A percentile compares a stretch with the other conserved stretches of the same genome.
Conservation (phyloP, 352 stramenopile species). For the Phytophthora citricola region DNA sequence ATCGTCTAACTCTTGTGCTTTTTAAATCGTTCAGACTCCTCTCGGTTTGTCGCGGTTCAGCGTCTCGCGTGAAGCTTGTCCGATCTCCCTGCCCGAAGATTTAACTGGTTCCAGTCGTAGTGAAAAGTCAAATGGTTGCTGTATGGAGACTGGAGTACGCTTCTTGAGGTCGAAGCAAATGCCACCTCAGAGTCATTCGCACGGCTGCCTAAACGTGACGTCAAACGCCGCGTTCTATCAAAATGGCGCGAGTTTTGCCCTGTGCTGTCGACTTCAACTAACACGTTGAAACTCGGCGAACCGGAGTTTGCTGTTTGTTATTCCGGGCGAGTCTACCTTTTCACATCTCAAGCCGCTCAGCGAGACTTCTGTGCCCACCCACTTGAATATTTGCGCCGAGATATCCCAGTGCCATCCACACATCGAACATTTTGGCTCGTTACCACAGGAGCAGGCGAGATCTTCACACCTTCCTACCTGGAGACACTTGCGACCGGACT, state of each 20-base stretch:
- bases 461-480: slow-evolving; percentile 25
- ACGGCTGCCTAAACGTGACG: slow-evolving; percentile 34
- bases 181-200: slow-evolving; percentile 8
- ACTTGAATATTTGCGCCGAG: slow-evolving; percentile 49
- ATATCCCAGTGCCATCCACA: slow-evolving; percentile 33
- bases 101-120: slow-evolving; percentile 36
- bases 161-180: slow-evolving; percentile 21
- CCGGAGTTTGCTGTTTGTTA: slow-evolving; percentile 53
- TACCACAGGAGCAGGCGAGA: slow-evolving; percentile 22
- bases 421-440: slow-evolving; percentile 52
- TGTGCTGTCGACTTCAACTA: slow-evolving; percentile 42
- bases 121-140: slow-evolving; percentile 70
- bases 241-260: slow-evolving; percentile 75
- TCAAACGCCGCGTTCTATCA: slow-evolving; percentile 39
- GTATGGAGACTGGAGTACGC: slow-evolving; percentile 57
- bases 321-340: slow-evolving; percentile 61
- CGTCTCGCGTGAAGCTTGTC: slow-evolving; percentile 39
- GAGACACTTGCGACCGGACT: slow-evolving; percentile 29
- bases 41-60: slow-evolving; percentile 53
- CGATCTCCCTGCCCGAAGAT: slow-evolving; percentile 49
- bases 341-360: slow-evolving; percentile 41
- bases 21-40: slow-evolving; percentile 40
- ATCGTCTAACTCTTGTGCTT: not conserved
- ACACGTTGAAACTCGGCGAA: slow-evolving; percentile 40
- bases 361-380: slow-evolving; percentile 51